Percentiles rank a stretch among this genome's conserved stretches.
phyloP scores from a whole-genome alignment of 805 yeast genomes.

The Sugiyamaella boreocaroliniensis region DNA sequence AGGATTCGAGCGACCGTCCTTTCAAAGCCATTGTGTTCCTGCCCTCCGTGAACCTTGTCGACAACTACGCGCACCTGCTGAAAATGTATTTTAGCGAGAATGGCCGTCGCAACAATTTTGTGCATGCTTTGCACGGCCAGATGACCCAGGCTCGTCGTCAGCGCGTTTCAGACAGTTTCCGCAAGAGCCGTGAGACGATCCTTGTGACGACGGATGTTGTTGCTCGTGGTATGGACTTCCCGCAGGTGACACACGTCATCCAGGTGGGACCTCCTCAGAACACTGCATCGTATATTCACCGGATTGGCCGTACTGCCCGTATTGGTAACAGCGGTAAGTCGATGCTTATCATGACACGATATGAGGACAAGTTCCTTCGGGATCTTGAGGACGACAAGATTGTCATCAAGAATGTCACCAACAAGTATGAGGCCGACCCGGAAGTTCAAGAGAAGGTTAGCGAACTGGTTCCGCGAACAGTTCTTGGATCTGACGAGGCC shows the following conservation, averaged over 20 bases:
- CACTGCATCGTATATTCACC: constrained; percentile 76
- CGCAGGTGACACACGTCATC: constrained; percentile 74
- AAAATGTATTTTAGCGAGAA: constrained; percentile 16
- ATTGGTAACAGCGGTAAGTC: constrained; percentile 79
- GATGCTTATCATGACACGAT: constrained; percentile 46
- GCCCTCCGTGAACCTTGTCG: constrained; percentile 69
- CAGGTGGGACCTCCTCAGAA: constrained; percentile 76
- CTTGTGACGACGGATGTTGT: constrained; percentile 87
- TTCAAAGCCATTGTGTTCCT: constrained; percentile 80
- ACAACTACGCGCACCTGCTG: constrained; percentile 45
- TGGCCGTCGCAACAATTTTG: constrained; percentile 6
- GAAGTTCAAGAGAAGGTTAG: constrained; percentile 16
- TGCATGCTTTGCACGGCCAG: constrained; percentile 57
- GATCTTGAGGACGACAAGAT: constrained; percentile 35
- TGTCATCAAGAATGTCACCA: constrained; percentile 43
- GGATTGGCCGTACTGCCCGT: constrained; percentile 95
- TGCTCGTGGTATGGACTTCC: constrained; percentile 96
- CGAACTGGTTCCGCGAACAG: constrained; percentile 12
- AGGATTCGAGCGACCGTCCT: constrained; percentile 12
- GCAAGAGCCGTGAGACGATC: constrained; percentile 43
- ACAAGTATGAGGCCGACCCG: constrained; percentile 13
- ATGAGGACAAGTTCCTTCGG: constrained; percentile 51
- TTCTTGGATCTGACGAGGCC: constrained; percentile 21
- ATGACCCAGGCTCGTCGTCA: constrained; percentile 65
- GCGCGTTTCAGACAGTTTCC: constrained; percentile 48